Evolutionary conservation across 1,284 basidiomycete species (phyloP).

Genomic region (Leccinum fuscescens): DNA sequence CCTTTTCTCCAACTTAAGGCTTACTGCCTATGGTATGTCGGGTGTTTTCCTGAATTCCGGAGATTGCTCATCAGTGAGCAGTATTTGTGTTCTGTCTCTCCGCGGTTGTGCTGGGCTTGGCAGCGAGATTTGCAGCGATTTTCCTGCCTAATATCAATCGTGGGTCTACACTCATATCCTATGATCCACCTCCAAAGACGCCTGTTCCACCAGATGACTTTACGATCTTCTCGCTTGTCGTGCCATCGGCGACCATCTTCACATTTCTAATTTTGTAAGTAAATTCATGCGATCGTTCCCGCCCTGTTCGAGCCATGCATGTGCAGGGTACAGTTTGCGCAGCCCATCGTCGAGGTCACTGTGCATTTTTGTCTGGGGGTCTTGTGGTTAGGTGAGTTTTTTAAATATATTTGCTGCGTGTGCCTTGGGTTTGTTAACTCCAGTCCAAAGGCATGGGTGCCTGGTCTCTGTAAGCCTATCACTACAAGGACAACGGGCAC

Average conservation of each 20-base stretch:
- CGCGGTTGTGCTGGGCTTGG: slow-evolving; percentile 64
- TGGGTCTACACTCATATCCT: slow-evolving; percentile 34
- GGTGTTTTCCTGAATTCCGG: background rate
- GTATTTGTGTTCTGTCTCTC: slow-evolving; percentile 59
- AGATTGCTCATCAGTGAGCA: slow-evolving; percentile 29
- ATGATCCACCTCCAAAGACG: slow-evolving; percentile 1
- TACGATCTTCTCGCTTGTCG: slow-evolving; percentile 62
- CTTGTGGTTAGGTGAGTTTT: slow-evolving; percentile 63
- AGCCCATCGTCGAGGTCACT: slow-evolving; percentile 59
- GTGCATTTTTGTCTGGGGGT: slow-evolving; percentile 54
- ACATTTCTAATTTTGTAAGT: slow-evolving; percentile 53
- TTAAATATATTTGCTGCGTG: background rate
- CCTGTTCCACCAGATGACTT: slow-evolving; percentile 52
- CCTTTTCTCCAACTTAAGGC: slow-evolving; percentile 51
- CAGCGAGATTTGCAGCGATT: slow-evolving; percentile 60
- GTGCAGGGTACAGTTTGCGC: slow-evolving; percentile 62
- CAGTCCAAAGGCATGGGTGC: slow-evolving; percentile 59
- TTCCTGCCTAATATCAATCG: slow-evolving; percentile 66
- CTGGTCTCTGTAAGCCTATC: slow-evolving; percentile 61
- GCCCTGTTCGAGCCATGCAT: slow-evolving; percentile 1
- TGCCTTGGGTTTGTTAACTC: slow-evolving; percentile 6
- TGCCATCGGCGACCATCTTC: slow-evolving; percentile 63
- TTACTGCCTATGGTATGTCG: slow-evolving; percentile 48
- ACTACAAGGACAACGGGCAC: background rate
- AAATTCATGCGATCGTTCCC: background rate